Conservation (phyloP, 495 filamentous ascomycete genomes). For the Mytilinidion resinicola region DNA sequence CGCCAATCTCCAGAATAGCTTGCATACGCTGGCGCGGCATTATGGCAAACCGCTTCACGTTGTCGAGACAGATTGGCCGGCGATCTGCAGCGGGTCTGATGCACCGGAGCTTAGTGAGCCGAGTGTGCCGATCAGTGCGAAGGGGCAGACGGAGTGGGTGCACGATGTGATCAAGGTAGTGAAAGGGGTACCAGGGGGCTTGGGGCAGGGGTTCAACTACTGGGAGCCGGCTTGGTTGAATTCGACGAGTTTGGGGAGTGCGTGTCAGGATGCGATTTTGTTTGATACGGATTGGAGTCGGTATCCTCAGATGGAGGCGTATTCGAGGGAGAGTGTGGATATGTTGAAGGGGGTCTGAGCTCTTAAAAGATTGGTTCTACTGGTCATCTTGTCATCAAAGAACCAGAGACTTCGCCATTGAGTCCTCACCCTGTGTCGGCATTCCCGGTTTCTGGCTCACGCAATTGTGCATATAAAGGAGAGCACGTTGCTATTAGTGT, state of each 20-base stretch:
- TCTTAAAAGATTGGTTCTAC: too few relatives aligned
- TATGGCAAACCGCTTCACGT: constrained; percentile 44
- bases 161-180: constrained; percentile 34
- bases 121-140: constrained; percentile 32
- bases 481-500: too few relatives aligned
- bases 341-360: constrained; percentile 29
- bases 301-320: not conserved
- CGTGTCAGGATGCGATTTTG: constrained; percentile 35
- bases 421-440: too few relatives aligned
- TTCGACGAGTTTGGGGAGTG: constrained; percentile 35
- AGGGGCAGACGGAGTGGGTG: constrained; percentile 39
- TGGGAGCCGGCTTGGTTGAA: constrained; percentile 45
- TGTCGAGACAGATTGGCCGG: constrained; percentile 45
- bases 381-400: too few relatives aligned
- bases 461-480: too few relatives aligned
- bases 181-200: constrained; percentile 30
- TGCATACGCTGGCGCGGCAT: constrained; percentile 35
- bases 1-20: constrained; percentile 30
- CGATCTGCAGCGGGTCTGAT: not conserved
- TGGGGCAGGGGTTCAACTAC: constrained; percentile 40
- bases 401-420: too few relatives aligned
- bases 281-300: constrained; percentile 35
- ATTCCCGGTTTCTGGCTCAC: too few relatives aligned
- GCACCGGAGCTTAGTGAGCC: too few relatives aligned
- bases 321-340: constrained; percentile 27